Percentiles rank a stretch among this genome's conserved stretches.
Evolutionary conservation across 2,329 filamentous ascomycete genomes (phyloP).

Genomic region (Paecilomyces dactylethromorphus): DNA sequence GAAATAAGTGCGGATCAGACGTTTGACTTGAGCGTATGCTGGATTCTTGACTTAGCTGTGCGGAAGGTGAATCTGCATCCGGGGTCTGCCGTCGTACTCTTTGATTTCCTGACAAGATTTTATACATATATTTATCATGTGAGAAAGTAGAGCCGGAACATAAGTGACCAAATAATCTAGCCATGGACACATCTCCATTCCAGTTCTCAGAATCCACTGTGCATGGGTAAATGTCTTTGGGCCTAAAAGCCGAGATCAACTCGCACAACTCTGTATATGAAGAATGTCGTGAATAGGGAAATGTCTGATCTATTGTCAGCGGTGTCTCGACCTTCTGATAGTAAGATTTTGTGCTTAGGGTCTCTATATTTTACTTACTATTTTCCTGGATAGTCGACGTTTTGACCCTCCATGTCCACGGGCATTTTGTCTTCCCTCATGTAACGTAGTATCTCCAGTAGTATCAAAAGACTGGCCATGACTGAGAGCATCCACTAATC

Average conservation of each 20-base stretch:
- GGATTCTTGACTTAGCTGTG: not conserved
- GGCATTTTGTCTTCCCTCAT: not conserved
- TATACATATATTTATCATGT: slow-evolving; percentile 59
- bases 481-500: slow-evolving; percentile 26
- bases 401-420: slow-evolving; percentile 1
- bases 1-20: not conserved
- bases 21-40: not conserved
- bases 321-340: not conserved
- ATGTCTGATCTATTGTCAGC: slow-evolving; percentile 37
- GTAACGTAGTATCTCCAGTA: not conserved
- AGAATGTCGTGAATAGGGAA: slow-evolving; percentile 86
- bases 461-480: slow-evolving; percentile 10
- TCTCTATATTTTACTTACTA: slow-evolving; percentile 21
- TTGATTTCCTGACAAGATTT: slow-evolving; percentile 16
- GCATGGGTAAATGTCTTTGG: slow-evolving; percentile 75
- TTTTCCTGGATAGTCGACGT: slow-evolving; percentile 19
- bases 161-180: slow-evolving; percentile 62
- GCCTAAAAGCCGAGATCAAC: slow-evolving; percentile 61
- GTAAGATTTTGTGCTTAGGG: not conserved
- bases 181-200: slow-evolving; percentile 58
- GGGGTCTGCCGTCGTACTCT: slow-evolving; percentile 11
- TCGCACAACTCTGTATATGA: slow-evolving; percentile 73
- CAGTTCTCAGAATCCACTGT: slow-evolving; percentile 62
- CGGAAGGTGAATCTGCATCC: not conserved
- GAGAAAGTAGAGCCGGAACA: slow-evolving; percentile 58